phyloP scores from a whole-genome alignment of 2,329 filamentous ascomycete genomes.

The Myriosclerotinia duriaeana region DNA sequence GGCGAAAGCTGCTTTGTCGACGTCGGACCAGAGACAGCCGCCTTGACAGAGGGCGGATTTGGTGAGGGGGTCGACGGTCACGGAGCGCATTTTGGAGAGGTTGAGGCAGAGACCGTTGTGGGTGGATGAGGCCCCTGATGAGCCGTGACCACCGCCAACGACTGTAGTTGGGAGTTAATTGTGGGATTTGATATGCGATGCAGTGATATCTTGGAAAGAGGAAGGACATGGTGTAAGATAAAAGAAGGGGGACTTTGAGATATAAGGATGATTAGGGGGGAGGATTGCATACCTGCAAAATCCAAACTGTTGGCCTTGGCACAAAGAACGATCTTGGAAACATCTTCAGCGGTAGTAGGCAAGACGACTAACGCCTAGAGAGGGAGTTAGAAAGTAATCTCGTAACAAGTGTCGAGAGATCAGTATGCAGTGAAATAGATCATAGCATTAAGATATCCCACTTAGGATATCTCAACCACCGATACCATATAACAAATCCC shows the following conservation, averaged over 20 bases:
- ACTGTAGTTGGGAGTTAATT: constrained; percentile 5
- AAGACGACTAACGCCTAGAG: constrained; percentile 22
- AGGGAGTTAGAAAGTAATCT: background rate
- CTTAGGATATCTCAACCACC: background rate
- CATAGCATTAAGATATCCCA: background rate
- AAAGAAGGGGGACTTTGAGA: background rate
- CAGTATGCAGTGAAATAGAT: background rate
- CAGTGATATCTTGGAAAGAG: constrained; percentile 13
- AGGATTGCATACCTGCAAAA: constrained; percentile 10
- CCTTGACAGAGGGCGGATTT: constrained; percentile 27
- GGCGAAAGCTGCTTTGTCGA: constrained; percentile 22
- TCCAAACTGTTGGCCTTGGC: constrained; percentile 24
- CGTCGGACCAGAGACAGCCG: constrained; percentile 27
- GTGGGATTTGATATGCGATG: background rate
- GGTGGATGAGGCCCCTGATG: constrained; percentile 15
- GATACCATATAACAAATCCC: background rate
- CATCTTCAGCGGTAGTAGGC: constrained; percentile 27
- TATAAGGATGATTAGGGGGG: no score
- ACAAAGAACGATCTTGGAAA: constrained; percentile 25
- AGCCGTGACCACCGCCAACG: constrained; percentile 23
- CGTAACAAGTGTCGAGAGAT: background rate
- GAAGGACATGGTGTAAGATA: constrained; percentile 6
- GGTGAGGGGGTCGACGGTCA: constrained; percentile 22
- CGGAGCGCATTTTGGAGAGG: constrained; percentile 28
- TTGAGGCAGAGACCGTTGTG: constrained; percentile 9